Evolutionary conservation across 2,329 filamentous ascomycete genomes (phyloP), one percentile per base, ranked within the genome.

Genomic region (Colletotrichum echinochloae): DNA sequence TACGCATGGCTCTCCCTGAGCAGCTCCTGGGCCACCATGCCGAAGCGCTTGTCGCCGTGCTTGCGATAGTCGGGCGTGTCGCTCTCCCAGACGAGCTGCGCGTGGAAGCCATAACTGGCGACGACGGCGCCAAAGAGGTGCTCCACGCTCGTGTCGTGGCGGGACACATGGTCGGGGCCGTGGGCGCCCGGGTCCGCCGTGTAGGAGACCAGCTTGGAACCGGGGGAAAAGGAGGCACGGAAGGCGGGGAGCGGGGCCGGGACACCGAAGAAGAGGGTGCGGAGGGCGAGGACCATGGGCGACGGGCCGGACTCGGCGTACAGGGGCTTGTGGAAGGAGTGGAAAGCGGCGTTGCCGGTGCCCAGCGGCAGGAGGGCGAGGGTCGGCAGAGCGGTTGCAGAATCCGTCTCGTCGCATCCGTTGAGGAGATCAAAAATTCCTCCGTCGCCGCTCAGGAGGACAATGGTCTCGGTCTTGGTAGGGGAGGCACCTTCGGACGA

Each of bases 81-180:
- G 79, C 93, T 96, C 82, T 98, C 94, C 75, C 93, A 94, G 28
- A 98, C 94, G 4, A 98, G 86, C 51, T 91, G 90, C 37, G 95
- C 93, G 77, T 98, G 95, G 76, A 98, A 90, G 26, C 93, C 95
- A 87, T 97, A 97, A 79, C 92, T 96, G 54, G 91, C 91, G 2
- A 98, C 95, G 28, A 98, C 94, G 30, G 92, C 92, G 33, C 94
- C 95, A 75, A 92, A 88, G 30, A 92, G 83, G 55, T 80, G 78
- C 0, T 78, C 76, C 5, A 85, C 79, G 1, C 74, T 67, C 12
- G 79, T 76, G 39, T 79, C 75, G n/a, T 79, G 66, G 59, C 79
- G 79, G 3, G 75, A 70, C 8, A 77, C 60, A 8, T 74, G 66
- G 56, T 64, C 39, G 8, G 69, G 73, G 11, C 51, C 54, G 23